Base-by-base conservation (phyloP, 805 yeast species). In the Wickerhamiella siamensis region DNA sequence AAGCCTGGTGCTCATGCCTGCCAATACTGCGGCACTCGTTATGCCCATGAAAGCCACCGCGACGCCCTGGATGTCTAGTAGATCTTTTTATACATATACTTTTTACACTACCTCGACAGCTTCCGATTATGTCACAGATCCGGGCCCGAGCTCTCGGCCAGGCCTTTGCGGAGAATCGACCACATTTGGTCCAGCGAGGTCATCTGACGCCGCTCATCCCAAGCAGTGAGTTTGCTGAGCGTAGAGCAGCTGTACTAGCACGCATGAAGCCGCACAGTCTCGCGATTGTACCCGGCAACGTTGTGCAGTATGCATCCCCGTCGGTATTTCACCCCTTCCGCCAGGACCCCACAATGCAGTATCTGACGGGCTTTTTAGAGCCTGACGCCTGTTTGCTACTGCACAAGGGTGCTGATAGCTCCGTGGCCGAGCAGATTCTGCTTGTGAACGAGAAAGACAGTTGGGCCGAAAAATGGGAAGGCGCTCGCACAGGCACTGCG, bases 271-370 rank as follows among this genome's bases (percentile, higher is more conserved):
- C 70, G 6, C 67, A 70, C 18, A 75, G 88, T 4, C 61, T 81
- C 21, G 87, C 88, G 0, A 74, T 91, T 18, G 58, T 87, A 6
- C 75, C 79, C 1, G 94, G 96, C 1, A 71, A 72, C 52, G 66
- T 71, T 31, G 66, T 79, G 8, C 82, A 83, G 56, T 84, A 67
- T 60, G 83, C 94, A 8, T 77, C 95, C 0, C 95, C 95, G 0
- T 74, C 88, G 8, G 97, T 88, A 1, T 91, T 91, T 53, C 77
- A 87, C 56, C 80, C 81, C 31, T 91, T 91, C 56, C 93, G 88
- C 55, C 99, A 91, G 62, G 80, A 87, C 56, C 88, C 82, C 41
- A 86, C 91, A 56, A 66, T 91, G 17, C 87, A 64, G 60, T 88
- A 88, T 58, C 60, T 88, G 45, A 79, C 94, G 1, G 97, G 97